A percentile compares a stretch with the other conserved stretches of the same genome.
These are phyloP conservation scores for Maudiozyma humilis DNA, from an alignment of 1,139 yeast species.

Conservation along the genomic window DNA sequence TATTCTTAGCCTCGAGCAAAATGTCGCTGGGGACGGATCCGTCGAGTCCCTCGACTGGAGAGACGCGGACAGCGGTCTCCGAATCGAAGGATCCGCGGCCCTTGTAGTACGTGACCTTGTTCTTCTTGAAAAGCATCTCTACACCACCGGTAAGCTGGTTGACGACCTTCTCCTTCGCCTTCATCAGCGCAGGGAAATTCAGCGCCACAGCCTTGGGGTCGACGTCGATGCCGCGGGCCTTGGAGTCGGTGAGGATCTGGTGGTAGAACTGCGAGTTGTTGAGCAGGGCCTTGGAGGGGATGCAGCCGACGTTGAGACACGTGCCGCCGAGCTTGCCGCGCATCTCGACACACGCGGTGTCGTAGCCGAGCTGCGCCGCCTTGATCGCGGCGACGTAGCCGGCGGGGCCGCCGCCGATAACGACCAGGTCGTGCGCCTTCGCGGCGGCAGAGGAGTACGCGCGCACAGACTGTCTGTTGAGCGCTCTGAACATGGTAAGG, in stretches of 20 bases:
- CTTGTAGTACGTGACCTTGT: constrained; percentile 89
- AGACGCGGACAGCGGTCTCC: constrained; percentile 70
- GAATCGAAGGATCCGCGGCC: constrained; percentile 85
- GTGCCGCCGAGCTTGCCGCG: constrained; percentile 97
- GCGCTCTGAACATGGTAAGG: constrained; percentile 14
- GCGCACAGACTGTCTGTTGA: constrained; percentile 10
- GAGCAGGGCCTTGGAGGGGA: constrained; percentile 91
- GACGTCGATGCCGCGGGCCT: constrained; percentile 83
- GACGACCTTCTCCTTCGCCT: constrained; percentile 88
- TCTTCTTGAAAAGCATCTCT: constrained; percentile 90
- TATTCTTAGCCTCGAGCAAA: constrained; percentile 68
- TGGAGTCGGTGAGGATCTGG: constrained; percentile 77
- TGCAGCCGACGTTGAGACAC: constrained; percentile 96
- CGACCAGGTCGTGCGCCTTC: constrained; percentile 65
- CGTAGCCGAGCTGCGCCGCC: constrained; percentile 91
- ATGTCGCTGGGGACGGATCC: constrained; percentile 39
- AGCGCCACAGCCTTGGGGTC: constrained; percentile 53
- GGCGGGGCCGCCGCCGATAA: constrained; percentile 99
- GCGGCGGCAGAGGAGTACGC: constrained; percentile 11
- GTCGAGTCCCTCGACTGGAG: constrained; percentile 81
- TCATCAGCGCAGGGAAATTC: constrained; percentile 74
- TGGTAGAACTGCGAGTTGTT: constrained; percentile 94
- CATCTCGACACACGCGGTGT: constrained; percentile 95
- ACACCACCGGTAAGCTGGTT: constrained; percentile 86
- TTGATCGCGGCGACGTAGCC: constrained; percentile 98